Base-by-base conservation (phyloP, 257 asterid genomes). In the Gentiana macrophylla region DNA sequence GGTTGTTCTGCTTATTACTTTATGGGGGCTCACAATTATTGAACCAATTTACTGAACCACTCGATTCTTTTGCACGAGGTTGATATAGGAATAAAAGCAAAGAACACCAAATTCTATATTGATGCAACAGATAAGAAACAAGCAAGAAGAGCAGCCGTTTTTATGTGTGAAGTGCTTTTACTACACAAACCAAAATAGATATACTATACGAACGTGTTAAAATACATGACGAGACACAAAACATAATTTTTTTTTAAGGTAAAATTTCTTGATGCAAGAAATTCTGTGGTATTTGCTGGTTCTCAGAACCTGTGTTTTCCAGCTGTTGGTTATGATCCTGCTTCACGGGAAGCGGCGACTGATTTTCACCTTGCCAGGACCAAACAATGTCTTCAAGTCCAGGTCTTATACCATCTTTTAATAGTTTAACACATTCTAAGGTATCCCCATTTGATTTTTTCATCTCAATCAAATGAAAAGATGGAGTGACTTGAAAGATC, bases 381-480 rank as follows among this genome's bases (percentile, higher is more conserved):
- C 96, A 84, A 50, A 82, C 90, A 56, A 87, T 78, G 53, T 87
- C 95, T 62, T 79, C 78, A 48, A 91, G 95, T 33, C 89, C 86
- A 3, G 98, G 96, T 61, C 81, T 69, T 12, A 91, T 68, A 54
- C 77, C 80, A 61, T 87, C 85, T 1, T 76, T 72, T 24, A 87
- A 54, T 9, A 87, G 34, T 67, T 65, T 80, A 64, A 69, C 73
- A 61, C 83, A 91, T 53, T 91, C 95, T 62, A 83, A 57, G 0
- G 96, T 76, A 66, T 87, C 96, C 2, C 98, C 98, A 41, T 60
- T 71, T 3, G 85, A 79, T 72, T 84, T 86, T 77, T 73, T 80
- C 65, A 90, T 52, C 69, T 90, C 96, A 62, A 90, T 94, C 77
- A 90, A 52, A 69, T 82, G 87, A 63, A 84, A 64, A n/a, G 49